phyloP scores from a whole-genome alignment of 306 rosid genomes.

The Pueraria montana region DNA sequence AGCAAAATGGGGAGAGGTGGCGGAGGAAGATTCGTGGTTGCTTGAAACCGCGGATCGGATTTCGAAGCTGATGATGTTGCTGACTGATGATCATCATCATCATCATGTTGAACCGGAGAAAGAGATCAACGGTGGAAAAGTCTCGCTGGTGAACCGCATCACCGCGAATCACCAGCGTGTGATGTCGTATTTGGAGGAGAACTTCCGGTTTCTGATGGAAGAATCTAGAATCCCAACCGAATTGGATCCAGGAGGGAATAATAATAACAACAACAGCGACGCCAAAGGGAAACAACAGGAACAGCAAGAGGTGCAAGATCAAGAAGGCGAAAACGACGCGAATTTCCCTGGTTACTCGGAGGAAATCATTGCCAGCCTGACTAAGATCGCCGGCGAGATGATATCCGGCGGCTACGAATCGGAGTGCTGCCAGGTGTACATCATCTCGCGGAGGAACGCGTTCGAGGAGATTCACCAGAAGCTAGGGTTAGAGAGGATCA shows the following conservation, averaged over 20 bases:
- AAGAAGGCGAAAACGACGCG: conserved; percentile 25
- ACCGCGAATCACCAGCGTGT: conserved; percentile 61
- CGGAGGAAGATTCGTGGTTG: conserved; percentile 57
- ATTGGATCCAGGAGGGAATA: conserved; percentile 24
- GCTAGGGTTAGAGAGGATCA: conserved; percentile 60
- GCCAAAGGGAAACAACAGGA: conserved; percentile 45
- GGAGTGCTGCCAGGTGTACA: conserved; percentile 67
- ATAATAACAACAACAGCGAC: background rate
- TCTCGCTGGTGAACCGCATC: conserved; percentile 59
- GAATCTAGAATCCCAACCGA: conserved; percentile 50
- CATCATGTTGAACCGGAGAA: background rate
- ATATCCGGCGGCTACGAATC: conserved; percentile 53
- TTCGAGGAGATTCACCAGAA: conserved; percentile 56
- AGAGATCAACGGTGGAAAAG: conserved; percentile 23
- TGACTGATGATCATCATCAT: background rate
- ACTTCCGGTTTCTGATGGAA: conserved; percentile 67
- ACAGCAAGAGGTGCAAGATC: background rate
- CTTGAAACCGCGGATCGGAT: conserved; percentile 59
- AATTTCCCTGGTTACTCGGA: conserved; percentile 59
- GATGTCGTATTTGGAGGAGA: conserved; percentile 75
- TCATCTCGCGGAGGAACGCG: conserved; percentile 51
- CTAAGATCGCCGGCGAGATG: conserved; percentile 57
- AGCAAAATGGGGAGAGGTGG: conserved; percentile 52
- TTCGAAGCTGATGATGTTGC: conserved; percentile 50
- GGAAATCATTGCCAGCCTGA: conserved; percentile 52